These are phyloP conservation scores for Solioccasus polychromus DNA, from an alignment of 768 basidiomycete genomes.

Conservation along the genomic window DNA sequence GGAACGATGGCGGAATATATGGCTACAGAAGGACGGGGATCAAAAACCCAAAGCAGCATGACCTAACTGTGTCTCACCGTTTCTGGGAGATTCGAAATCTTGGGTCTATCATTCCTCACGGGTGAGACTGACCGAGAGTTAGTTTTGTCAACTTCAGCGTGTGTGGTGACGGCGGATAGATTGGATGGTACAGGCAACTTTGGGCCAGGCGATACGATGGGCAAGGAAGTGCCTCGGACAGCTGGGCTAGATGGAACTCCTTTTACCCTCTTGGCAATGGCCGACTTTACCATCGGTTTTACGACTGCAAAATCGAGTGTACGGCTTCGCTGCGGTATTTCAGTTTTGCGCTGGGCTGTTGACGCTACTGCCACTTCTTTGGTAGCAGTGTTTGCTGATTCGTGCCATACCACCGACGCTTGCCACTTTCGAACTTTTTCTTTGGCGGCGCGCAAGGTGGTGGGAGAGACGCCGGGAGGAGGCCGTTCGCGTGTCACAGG, in stretches of 20 bases:
- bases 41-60: slow-evolving; percentile 8
- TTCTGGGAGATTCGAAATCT: slow-evolving; percentile 37
- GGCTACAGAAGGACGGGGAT: slow-evolving; percentile 28
- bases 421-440: slow-evolving; percentile 39
- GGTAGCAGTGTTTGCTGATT: slow-evolving; percentile 1
- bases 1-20: slow-evolving; percentile 57
- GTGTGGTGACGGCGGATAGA: background rate
- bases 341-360: slow-evolving; percentile 18
- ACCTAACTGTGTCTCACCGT: slow-evolving; percentile 29
- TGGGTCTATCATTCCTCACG: slow-evolving; percentile 12
- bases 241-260: slow-evolving; percentile 1
- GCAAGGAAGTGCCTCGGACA: slow-evolving; percentile 6
- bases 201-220: slow-evolving; percentile 9
- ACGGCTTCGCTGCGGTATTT: slow-evolving; percentile 12
- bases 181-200: slow-evolving; percentile 5
- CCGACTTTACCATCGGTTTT: slow-evolving; percentile 33
- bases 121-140: background rate
- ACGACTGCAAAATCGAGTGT: slow-evolving; percentile 45
- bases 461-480: slow-evolving; percentile 21
- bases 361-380: background rate
- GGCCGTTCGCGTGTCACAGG: slow-evolving; percentile 3
- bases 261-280: slow-evolving; percentile 23
- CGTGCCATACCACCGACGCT: slow-evolving; percentile 22
- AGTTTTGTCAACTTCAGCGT: slow-evolving; percentile 1
- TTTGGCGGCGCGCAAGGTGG: slow-evolving; percentile 27